Base-by-base conservation (phyloP, 768 basidiomycete species). In the Galerina sulciceps region DNA sequence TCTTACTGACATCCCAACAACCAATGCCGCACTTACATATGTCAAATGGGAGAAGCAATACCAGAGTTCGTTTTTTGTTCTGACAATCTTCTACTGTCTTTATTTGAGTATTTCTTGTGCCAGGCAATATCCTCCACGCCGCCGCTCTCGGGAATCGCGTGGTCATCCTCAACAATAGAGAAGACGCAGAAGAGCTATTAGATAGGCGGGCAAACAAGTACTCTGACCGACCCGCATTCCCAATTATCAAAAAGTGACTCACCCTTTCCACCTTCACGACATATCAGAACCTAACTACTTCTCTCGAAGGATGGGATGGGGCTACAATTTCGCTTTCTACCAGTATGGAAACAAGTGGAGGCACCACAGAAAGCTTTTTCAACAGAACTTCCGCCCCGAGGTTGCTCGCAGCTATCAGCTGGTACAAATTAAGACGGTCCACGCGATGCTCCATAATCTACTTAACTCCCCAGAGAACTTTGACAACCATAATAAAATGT, bases 151-250 rank as follows among this genome's bases (percentile, higher is more conserved):
- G 57, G 4, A 63, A 63, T n/a, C 67, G 69, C 36, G 55, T 69
- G 9, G 48, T 73, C 8, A 52, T 72, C 11, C 49, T 73, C 20
- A 74, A 74, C 55, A 59, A 61, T 1, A 20, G 56, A n/a, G 56
- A 73, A 46, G 61, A 59, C 37, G 60, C 55, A 2, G 47, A 36
- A 17, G 43, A 46, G 15, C 6, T 67, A 9, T 66, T 83, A 9
- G 81, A 83, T 60, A 81, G 78, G 54, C 74, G 79, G 22, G 79
- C 79, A 0, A 70, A 76, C 0, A 79, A 78, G 17, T 82, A 82
- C 46, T 79, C 77, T 11, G 78, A 76, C 50, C 73, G 81, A 2
- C 82, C 81, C 23, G 73, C 75, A 10, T 45, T 59, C 3, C 43
- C 63, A 0, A 51, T 53, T 31, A 35, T 40, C 13, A 34, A 60